Percentiles rank a stretch among this genome's conserved stretches.
Conservation (phyloP, 2,329 filamentous ascomycete genomes). For the Endoconidiophora polonica region DNA sequence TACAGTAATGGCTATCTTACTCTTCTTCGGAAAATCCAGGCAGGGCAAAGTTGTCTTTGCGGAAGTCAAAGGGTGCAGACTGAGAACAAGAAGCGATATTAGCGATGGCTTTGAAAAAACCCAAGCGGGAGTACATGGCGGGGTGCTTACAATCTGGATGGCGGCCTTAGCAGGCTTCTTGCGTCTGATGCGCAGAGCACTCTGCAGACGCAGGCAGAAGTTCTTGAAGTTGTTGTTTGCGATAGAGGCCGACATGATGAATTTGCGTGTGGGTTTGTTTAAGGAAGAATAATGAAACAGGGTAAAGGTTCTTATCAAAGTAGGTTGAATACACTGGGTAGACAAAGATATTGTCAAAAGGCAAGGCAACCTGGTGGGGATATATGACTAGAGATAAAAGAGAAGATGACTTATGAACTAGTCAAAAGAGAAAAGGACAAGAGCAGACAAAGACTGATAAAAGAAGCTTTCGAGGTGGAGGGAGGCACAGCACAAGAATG, state of each 20-base stretch:
- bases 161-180: slow-evolving; percentile 25
- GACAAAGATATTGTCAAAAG: background rate
- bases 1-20: slow-evolving; percentile 23
- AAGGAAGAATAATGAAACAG: background rate
- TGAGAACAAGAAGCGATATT: slow-evolving; percentile 17
- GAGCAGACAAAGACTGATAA: too few relatives aligned
- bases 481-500: too few relatives aligned
- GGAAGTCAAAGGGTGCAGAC: slow-evolving; percentile 44
- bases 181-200: slow-evolving; percentile 23
- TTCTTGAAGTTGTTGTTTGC: slow-evolving; percentile 25
- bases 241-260: slow-evolving; percentile 9
- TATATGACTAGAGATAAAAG: background rate
- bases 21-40: slow-evolving; percentile 42
- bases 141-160: slow-evolving; percentile 29
- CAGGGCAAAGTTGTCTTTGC: slow-evolving; percentile 33
- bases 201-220: slow-evolving; percentile 28
- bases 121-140: slow-evolving; percentile 15
- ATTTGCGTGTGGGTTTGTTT: background rate
- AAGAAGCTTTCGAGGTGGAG: too few relatives aligned
- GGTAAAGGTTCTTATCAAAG: background rate
- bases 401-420: background rate
- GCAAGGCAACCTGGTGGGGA: background rate
- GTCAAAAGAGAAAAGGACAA: background rate
- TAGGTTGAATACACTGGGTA: too few relatives aligned
- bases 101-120: background rate